These are phyloP conservation scores for Fusarium temperatum DNA, from an alignment of 2,329 filamentous ascomycete species.

Conservation along the genomic window DNA sequence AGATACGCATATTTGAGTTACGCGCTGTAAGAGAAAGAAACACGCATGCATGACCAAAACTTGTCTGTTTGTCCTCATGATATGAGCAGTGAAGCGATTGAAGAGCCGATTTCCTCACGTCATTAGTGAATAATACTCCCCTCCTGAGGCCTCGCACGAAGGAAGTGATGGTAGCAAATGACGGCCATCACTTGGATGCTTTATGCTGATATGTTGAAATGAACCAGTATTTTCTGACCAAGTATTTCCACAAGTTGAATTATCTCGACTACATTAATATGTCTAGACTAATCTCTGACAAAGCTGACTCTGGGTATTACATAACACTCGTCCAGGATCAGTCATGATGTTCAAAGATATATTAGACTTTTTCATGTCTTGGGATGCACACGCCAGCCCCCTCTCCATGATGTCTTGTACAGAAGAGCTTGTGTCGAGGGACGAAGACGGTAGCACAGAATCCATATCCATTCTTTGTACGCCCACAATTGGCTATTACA, in stretches of 20 bases:
- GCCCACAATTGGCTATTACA: not conserved
- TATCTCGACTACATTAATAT: not conserved
- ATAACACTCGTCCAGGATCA: not conserved
- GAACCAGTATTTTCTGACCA: not conserved
- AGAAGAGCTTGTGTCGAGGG: not conserved
- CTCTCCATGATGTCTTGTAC: not conserved
- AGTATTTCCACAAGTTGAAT: not conserved
- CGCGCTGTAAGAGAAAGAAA: constrained; percentile 38
- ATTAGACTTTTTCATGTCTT: not conserved
- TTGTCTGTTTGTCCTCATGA: not conserved
- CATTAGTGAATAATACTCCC: not conserved
- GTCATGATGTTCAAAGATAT: not conserved
- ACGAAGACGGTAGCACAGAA: not conserved
- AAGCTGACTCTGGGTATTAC: not conserved
- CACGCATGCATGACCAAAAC: constrained; percentile 33
- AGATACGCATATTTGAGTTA: constrained; percentile 44
- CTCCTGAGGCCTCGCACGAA: not conserved
- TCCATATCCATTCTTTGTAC: not conserved
- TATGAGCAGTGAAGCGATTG: not conserved
- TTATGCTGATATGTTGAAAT: not conserved
- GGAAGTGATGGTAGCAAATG: not conserved
- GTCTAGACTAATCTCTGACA: not conserved
- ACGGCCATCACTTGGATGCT: not conserved
- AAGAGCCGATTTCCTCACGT: not conserved
- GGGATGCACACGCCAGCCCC: not conserved